phyloP scores from a whole-genome alignment of 1,284 basidiomycete species.

The Inonotus hispidus region DNA sequence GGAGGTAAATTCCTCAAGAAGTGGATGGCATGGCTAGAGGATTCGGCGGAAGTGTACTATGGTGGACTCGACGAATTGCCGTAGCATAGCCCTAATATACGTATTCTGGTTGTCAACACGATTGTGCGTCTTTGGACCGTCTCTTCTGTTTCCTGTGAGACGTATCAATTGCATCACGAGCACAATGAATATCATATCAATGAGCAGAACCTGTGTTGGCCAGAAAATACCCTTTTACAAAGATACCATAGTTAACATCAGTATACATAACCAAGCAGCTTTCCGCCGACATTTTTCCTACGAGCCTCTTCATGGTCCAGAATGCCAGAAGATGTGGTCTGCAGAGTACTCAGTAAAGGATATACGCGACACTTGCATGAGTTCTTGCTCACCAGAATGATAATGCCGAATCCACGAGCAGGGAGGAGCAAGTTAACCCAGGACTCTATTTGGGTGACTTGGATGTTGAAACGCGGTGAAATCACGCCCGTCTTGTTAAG shows the following conservation, averaged over 20 bases:
- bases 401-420: slow-evolving; percentile 93
- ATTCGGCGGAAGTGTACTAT: slow-evolving; percentile 83
- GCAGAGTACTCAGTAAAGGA: slow-evolving; percentile 4
- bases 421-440: slow-evolving; percentile 95
- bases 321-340: slow-evolving; percentile 98
- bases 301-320: slow-evolving; percentile 99
- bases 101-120: too few species aligned
- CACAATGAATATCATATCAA: too few species aligned
- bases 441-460: slow-evolving; percentile 86
- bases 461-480: slow-evolving; percentile 97
- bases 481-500: slow-evolving; percentile 99
- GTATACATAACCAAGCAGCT: slow-evolving; percentile 83
- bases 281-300: slow-evolving; percentile 96
- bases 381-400: slow-evolving; percentile 70
- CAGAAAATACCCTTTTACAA: not conserved
- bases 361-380: not conserved
- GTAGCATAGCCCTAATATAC: not conserved
- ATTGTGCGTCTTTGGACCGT: too few species aligned
- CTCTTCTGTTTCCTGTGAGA: too few species aligned
- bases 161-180: too few species aligned
- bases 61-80: slow-evolving; percentile 26
- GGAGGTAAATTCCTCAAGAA: slow-evolving; percentile 79
- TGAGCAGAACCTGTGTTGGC: not conserved
- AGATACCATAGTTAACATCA: slow-evolving; percentile 26
- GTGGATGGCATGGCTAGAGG: slow-evolving; percentile 90